These are phyloP conservation scores for Debaryomyces robertsiae DNA, from an alignment of 1,139 yeast species.

Conservation along the genomic window DNA sequence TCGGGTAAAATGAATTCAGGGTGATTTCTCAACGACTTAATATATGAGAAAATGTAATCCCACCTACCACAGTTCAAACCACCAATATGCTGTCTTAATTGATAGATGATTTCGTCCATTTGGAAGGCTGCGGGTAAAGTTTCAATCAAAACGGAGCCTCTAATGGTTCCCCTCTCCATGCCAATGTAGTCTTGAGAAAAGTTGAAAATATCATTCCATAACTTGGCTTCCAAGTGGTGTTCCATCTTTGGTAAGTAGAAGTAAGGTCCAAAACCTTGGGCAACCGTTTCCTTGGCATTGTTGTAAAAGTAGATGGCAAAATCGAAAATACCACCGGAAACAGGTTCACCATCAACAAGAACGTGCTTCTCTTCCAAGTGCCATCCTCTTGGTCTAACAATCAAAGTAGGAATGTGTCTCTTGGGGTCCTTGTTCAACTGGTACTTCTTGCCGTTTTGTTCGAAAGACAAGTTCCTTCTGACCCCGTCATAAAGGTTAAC, in stretches of 20 bases:
- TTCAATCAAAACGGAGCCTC: conserved; percentile 79
- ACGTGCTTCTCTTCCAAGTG: conserved; percentile 77
- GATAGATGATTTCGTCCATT: conserved; percentile 80
- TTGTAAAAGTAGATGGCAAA: conserved; percentile 77
- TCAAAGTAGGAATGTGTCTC: conserved; percentile 69
- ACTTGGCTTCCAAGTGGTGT: conserved; percentile 75
- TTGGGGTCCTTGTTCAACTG: conserved; percentile 55
- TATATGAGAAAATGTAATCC: conserved; percentile 78
- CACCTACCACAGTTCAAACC: conserved; percentile 84
- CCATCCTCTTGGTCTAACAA: conserved; percentile 89
- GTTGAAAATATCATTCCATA: conserved; percentile 78
- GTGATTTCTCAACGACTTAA: conserved; percentile 67
- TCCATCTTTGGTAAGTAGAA: conserved; percentile 82
- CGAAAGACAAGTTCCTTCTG: conserved; percentile 62
- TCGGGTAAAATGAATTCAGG: conserved; percentile 69
- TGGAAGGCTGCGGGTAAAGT: conserved; percentile 78
- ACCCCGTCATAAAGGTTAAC: conserved; percentile 88
- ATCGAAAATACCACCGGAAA: conserved; percentile 74
- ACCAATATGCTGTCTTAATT: conserved; percentile 71
- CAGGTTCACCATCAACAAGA: conserved; percentile 72
- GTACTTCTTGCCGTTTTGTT: conserved; percentile 62
- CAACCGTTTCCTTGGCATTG: conserved; percentile 63
- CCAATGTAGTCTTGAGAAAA: conserved; percentile 68
- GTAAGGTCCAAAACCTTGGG: conserved; percentile 72
- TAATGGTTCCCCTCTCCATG: conserved; percentile 68